phyloP scores from a whole-genome alignment of 371 early-diverging fungal genomes.

The Mortierella sp. region DNA sequence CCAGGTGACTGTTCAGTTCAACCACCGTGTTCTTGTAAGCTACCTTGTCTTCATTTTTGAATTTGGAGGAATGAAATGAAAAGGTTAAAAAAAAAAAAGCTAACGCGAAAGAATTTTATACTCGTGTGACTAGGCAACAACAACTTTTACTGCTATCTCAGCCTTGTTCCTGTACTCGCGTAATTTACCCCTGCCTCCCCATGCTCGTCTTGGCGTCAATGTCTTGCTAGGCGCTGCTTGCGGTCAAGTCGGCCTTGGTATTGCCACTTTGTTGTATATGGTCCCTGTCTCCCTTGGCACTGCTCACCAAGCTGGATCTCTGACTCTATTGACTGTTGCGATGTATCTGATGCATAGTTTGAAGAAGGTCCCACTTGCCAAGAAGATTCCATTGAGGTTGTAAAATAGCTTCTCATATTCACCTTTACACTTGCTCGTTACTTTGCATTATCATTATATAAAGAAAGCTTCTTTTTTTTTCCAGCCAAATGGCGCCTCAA shows the following conservation, averaged over 20 bases:
- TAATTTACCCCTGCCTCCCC: conserved; percentile 77
- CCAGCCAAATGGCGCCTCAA: too few species aligned
- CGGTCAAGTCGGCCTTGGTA: conserved; percentile 90
- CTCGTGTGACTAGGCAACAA: conserved; percentile 72
- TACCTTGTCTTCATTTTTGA: not conserved
- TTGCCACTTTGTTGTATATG: conserved; percentile 91
- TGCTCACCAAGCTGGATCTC: conserved; percentile 95
- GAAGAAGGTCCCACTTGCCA: conserved; percentile 66
- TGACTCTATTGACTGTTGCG: conserved; percentile 86
- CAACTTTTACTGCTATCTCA: conserved; percentile 80
- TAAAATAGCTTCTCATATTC: not conserved
- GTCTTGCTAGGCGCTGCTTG: conserved; percentile 80
- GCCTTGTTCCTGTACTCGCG: conserved; percentile 83
- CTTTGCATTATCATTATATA: too few species aligned
- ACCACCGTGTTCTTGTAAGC: conserved; percentile 89
- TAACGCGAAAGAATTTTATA: not conserved
- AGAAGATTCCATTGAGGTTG: conserved; percentile 38
- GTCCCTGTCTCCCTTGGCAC: conserved; percentile 95
- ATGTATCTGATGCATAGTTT: conserved; percentile 87
- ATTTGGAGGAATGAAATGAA: not conserved
- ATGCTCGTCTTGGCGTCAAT: conserved; percentile 76
- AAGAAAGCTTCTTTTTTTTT: too few species aligned
- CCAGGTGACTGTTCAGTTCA: conserved; percentile 94
- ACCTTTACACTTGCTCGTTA: not conserved
- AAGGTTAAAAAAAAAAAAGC: not conserved